A percentile compares a stretch with the other conserved stretches of the same genome.
phyloP scores from a whole-genome alignment of 176 grass and related monocot genomes.

The Cenchrus fungigraminus region DNA sequence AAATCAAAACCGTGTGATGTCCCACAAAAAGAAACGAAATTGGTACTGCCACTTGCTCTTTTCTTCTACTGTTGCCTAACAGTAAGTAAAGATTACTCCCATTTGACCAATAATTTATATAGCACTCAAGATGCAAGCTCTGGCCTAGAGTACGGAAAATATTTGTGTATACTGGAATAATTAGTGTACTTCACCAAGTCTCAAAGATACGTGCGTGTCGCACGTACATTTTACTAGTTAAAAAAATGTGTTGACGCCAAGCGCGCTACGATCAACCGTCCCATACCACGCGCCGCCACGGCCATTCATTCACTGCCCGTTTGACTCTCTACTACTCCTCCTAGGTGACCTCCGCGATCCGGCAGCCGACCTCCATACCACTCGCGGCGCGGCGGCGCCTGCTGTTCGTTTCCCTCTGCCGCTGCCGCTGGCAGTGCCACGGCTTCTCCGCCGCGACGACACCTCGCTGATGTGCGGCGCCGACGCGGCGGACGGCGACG shows the following conservation, averaged over 20 bases:
- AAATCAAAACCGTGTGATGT: no score
- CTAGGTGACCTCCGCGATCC: not conserved
- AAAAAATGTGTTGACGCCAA: not conserved
- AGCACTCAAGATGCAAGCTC: no score
- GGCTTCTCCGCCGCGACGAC: not conserved
- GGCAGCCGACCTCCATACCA: not conserved
- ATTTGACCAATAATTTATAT: no score
- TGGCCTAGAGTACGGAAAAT: no score
- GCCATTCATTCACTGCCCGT: not conserved
- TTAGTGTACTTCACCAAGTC: no score
- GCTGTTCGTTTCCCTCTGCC: not conserved
- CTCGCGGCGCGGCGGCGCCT: not conserved
- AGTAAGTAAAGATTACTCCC: no score
- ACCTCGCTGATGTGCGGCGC: not conserved
- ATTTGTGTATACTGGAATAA: no score
- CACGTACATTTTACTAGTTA: not conserved
- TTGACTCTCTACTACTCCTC: not conserved
- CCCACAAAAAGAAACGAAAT: no score
- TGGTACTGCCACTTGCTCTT: no score
- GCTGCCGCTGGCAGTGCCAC: not conserved
- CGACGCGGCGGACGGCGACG: not conserved
- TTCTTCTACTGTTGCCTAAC: no score
- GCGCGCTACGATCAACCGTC: not conserved
- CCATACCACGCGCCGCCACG: not conserved
- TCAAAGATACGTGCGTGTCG: no score